Conservation (phyloP, 2,329 filamentous ascomycete species). For the Madurella fahalii region DNA sequence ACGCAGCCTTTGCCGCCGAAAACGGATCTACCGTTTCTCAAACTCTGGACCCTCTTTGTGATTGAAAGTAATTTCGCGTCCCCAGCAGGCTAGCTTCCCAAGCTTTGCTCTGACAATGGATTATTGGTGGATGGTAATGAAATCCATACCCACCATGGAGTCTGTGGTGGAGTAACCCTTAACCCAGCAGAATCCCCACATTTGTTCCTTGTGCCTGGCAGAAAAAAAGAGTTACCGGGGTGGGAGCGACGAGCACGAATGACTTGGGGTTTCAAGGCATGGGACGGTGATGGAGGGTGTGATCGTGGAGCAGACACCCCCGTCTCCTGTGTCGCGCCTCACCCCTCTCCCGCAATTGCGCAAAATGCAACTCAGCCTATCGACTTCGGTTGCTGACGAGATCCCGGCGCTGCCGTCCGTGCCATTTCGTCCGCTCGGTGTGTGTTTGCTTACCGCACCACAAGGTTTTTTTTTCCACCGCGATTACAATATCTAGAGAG, state of each 20-base stretch:
- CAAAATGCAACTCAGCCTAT: slow-evolving; percentile 3
- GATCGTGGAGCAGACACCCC: slow-evolving; percentile 3
- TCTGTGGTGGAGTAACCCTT: not conserved
- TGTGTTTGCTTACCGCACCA: not conserved
- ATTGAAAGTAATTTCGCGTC: not conserved
- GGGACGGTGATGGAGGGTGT: slow-evolving; percentile 3
- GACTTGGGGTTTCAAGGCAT: not conserved
- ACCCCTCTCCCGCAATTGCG: slow-evolving; percentile 2
- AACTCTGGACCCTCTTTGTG: no score
- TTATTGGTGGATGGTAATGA: not conserved
- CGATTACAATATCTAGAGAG: no score
- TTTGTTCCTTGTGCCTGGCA: not conserved
- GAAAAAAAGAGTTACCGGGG: not conserved
- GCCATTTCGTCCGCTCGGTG: not conserved
- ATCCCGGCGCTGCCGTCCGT: slow-evolving; percentile 1
- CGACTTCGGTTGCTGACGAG: not conserved
- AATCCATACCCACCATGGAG: not conserved
- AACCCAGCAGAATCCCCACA: not conserved
- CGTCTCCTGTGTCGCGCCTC: not conserved
- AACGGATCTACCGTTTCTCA: no score
- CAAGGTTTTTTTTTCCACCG: no score
- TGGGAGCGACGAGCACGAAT: not conserved
- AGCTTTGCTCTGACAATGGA: not conserved
- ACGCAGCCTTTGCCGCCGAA: no score
- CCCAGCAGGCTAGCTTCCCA: not conserved